phyloP scores from a whole-genome alignment of 2,329 filamentous ascomycete species.

The Beauveria varroae region DNA sequence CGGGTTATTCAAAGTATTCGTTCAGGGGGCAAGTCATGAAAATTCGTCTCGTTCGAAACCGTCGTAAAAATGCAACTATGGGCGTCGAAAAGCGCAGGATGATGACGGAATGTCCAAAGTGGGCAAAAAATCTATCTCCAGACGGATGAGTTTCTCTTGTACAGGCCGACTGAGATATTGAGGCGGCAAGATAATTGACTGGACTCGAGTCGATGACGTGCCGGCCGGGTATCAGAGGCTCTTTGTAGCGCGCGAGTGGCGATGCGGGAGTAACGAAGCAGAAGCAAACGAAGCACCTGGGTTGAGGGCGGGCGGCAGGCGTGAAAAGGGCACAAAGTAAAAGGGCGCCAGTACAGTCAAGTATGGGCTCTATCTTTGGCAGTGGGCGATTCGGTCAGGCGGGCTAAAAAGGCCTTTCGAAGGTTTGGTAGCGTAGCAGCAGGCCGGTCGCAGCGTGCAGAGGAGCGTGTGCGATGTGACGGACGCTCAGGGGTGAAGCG shows the following conservation, averaged over 20 bases:
- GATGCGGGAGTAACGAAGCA: slow-evolving; percentile 1
- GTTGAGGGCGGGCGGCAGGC: not conserved
- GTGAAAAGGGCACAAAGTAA: not conserved
- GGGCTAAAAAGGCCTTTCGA: not conserved
- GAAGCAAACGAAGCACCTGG: not conserved
- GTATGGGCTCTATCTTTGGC: not conserved
- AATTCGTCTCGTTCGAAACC: slow-evolving; percentile 8
- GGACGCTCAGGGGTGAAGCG: not conserved
- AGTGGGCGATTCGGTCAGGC: not conserved
- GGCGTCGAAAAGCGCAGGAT: not conserved
- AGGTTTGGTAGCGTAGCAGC: not conserved
- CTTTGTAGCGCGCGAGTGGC: not conserved
- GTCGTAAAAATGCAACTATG: slow-evolving; percentile 1
- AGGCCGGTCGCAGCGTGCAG: not conserved
- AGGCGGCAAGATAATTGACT: not conserved
- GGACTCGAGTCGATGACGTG: not conserved
- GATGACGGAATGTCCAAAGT: not conserved
- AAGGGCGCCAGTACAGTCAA: not conserved
- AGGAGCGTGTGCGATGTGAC: not conserved
- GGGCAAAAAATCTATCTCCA: not conserved
- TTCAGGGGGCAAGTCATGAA: slow-evolving; percentile 7
- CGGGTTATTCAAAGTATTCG: not conserved
- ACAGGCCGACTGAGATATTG: not conserved
- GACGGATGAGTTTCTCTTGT: not conserved
- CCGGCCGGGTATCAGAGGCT: not conserved